These are phyloP conservation scores for Fragilaria crotonensis DNA, from an alignment of 108 stramenopile species.

Conservation along the genomic window DNA sequence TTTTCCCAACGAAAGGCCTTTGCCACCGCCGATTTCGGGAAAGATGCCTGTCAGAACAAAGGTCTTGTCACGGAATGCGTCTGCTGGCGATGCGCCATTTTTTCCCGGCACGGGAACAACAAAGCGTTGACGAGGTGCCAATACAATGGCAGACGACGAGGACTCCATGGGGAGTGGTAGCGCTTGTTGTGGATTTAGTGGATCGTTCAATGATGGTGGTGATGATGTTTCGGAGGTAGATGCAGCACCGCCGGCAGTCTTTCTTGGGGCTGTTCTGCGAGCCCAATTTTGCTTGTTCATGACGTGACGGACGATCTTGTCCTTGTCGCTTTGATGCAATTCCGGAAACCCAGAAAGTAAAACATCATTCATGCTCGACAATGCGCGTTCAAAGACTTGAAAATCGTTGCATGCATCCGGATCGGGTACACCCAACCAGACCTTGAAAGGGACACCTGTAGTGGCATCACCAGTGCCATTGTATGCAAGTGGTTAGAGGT, in stretches of 20 bases:
- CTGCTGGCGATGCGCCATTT: conserved; percentile 31
- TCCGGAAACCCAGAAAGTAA: conserved; percentile 30
- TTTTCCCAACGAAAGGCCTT: conserved; percentile 42
- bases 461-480: too few relatives aligned
- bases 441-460: conserved; percentile 12
- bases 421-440: conserved; percentile 23
- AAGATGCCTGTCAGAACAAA: conserved; percentile 54
- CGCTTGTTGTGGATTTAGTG: too few relatives aligned
- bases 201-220: too few relatives aligned
- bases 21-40: conserved; percentile 58
- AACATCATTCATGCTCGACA: conserved; percentile 33
- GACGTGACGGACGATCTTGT: conserved; percentile 22
- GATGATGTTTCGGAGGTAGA: too few relatives aligned
- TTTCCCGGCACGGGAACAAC: conserved; percentile 39
- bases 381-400: conserved; percentile 17
- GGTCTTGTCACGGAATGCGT: conserved; percentile 25
- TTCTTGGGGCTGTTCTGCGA: too few relatives aligned
- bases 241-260: too few relatives aligned
- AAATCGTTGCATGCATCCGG: conserved; percentile 12
- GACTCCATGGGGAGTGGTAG: too few relatives aligned
- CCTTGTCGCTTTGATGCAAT: conserved; percentile 20
- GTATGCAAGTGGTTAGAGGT: too few relatives aligned
- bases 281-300: conserved; percentile 35
- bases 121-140: conserved; percentile 8
- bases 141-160: too few relatives aligned